Conservation (phyloP, 1,139 yeast species). For the Blastobotrys arbuscula region DNA sequence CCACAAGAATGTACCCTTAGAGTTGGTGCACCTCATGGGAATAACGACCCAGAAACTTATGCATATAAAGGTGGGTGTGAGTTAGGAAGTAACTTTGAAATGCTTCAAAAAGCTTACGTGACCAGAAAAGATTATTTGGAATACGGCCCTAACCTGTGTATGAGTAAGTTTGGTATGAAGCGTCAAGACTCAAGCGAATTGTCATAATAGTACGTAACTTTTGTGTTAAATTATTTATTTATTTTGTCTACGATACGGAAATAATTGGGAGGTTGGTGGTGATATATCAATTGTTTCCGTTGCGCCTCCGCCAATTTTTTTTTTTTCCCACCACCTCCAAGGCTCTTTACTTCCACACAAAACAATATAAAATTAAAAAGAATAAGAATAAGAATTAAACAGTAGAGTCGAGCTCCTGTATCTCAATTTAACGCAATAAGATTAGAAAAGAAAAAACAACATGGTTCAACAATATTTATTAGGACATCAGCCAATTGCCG, state of each 20-base stretch:
- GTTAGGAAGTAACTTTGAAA: slow-evolving; percentile 47
- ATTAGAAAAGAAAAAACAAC: neutral
- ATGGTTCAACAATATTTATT: slow-evolving; percentile 40
- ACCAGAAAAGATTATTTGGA: slow-evolving; percentile 78
- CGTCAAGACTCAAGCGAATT: slow-evolving; percentile 9
- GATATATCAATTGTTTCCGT: too few species aligned
- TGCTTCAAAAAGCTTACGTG: slow-evolving; percentile 52
- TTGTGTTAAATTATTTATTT: too few species aligned
- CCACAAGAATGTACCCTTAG: slow-evolving; percentile 40
- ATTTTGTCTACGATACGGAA: too few species aligned
- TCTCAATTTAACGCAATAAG: neutral
- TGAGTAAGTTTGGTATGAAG: slow-evolving; percentile 24
- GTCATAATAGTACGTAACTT: too few species aligned
- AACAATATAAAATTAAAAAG: too few species aligned
- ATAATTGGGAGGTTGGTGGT: too few species aligned
- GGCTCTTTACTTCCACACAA: neutral
- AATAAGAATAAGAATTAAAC: slow-evolving; percentile 13
- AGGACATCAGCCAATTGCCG: slow-evolving; percentile 82
- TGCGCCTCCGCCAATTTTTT: too few species aligned
- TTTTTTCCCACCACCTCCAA: neutral
- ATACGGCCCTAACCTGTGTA: slow-evolving; percentile 53
- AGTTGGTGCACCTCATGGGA: slow-evolving; percentile 38
- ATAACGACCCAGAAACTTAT: slow-evolving; percentile 38
- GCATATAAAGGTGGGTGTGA: slow-evolving; percentile 56
- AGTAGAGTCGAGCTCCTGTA: slow-evolving; percentile 33